Conservation (phyloP, 2,329 filamentous ascomycete genomes). For the Celoporthe dispersa region DNA sequence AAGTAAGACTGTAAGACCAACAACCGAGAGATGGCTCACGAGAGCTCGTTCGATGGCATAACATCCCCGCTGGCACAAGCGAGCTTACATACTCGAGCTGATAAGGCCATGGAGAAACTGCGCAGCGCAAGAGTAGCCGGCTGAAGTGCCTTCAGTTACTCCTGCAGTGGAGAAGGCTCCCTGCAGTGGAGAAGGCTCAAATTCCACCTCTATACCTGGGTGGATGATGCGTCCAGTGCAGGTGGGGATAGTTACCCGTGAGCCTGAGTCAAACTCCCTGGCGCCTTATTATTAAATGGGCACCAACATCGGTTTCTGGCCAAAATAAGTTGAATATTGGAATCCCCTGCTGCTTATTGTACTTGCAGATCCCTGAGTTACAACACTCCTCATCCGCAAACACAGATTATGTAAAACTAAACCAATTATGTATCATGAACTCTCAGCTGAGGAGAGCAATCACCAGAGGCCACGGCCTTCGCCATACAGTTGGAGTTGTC, state of each 20-base stretch:
- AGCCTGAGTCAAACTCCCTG: too few relatives aligned
- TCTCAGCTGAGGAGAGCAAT: neutral
- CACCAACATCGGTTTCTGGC: too few relatives aligned
- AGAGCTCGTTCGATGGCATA: neutral
- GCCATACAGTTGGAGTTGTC: neutral
- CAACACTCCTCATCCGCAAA: neutral
- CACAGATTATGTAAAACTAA: neutral
- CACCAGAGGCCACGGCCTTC: too few relatives aligned
- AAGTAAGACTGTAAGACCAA: neutral
- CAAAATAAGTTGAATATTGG: too few relatives aligned
- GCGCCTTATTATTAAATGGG: too few relatives aligned
- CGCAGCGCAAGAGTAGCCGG: neutral
- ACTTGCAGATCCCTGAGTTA: too few relatives aligned
- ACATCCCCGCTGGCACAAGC: neutral
- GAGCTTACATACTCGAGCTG: neutral
- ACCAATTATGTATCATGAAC: neutral
- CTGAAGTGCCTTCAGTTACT: neutral
- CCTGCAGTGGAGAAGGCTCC: too few relatives aligned
- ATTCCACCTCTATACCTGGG: neutral
- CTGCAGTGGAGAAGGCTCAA: neutral
- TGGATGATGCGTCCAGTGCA: neutral
- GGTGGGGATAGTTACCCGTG: too few relatives aligned
- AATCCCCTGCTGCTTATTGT: too few relatives aligned
- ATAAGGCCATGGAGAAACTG: too few relatives aligned
- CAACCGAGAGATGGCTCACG: neutral